These are phyloP conservation scores for Microdochium nivale DNA, from an alignment of 2,329 filamentous ascomycete genomes.

Conservation along the genomic window DNA sequence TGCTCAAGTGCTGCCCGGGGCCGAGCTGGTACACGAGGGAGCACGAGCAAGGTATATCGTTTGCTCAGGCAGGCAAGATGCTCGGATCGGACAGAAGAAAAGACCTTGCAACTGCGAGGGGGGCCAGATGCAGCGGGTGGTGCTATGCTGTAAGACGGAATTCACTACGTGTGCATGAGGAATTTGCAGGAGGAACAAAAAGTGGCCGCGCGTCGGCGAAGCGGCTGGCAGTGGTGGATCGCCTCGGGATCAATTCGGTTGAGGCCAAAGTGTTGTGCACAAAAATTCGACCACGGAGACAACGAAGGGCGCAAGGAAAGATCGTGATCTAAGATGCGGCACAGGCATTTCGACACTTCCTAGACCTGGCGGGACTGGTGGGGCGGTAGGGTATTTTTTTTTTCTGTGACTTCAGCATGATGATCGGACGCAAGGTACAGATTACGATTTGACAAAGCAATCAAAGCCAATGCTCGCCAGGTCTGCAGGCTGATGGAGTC, in stretches of 20 bases:
- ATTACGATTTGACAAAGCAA: too few relatives aligned
- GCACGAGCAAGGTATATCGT: too few relatives aligned
- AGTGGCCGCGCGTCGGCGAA: neutral
- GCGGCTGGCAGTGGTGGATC: neutral
- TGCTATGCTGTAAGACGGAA: too few relatives aligned
- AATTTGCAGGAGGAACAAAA: neutral
- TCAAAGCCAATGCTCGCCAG: neutral
- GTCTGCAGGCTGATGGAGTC: too few relatives aligned
- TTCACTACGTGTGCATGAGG: too few relatives aligned
- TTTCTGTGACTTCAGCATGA: neutral
- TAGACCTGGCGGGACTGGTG: neutral
- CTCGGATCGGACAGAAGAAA: too few relatives aligned
- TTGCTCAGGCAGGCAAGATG: too few relatives aligned
- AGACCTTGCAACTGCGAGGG: too few relatives aligned
- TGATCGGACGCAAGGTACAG: too few relatives aligned
- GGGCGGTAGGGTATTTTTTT: neutral
- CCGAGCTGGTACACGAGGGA: too few relatives aligned
- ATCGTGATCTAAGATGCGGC: neutral
- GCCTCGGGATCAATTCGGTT: neutral
- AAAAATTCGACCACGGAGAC: neutral
- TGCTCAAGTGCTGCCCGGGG: neutral
- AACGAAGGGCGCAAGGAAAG: neutral
- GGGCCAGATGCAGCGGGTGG: too few relatives aligned
- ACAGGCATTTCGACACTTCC: neutral
- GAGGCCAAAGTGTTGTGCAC: neutral